These are phyloP conservation scores for Fragosphaeria purpurea DNA, from an alignment of 2,329 filamentous ascomycete species.

Conservation along the genomic window DNA sequence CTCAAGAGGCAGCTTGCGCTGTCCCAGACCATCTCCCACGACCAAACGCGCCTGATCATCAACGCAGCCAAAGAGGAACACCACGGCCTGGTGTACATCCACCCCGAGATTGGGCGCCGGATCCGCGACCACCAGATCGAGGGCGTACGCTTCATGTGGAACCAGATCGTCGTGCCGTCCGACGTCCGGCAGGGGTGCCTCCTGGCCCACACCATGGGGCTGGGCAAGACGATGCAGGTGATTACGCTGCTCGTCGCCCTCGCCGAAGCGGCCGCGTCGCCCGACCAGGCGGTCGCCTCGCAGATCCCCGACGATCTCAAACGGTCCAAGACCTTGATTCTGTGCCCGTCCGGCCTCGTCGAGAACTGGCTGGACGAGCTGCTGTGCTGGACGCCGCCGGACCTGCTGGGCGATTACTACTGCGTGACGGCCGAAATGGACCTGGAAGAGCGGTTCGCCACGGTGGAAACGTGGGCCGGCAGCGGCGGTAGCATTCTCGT, in stretches of 20 bases:
- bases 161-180: conserved; percentile 58
- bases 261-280: conserved; percentile 52
- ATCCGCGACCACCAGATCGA: conserved; percentile 75
- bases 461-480: conserved; percentile 48
- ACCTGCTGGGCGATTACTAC: conserved; percentile 44
- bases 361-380: conserved; percentile 81
- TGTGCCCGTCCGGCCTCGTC: conserved; percentile 66
- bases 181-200: conserved; percentile 62
- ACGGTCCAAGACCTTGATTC: conserved; percentile 54
- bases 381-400: conserved; percentile 52
- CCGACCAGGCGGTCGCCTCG: conserved; percentile 41
- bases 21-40: conserved; percentile 31
- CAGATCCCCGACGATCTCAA: conserved; percentile 62
- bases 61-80: conserved; percentile 55
- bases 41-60: conserved; percentile 47
- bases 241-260: conserved; percentile 75
- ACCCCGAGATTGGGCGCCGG: conserved; percentile 48
- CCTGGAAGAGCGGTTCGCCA: conserved; percentile 27
- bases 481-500: conserved; percentile 61
- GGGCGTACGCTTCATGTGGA: conserved; percentile 83
- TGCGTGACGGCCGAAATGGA: conserved; percentile 39
- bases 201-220: conserved; percentile 80
- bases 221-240: conserved; percentile 88
- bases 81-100: conserved; percentile 53
- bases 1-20: conserved; percentile 36